phyloP scores from a whole-genome alignment of 148 eudicot species.

The Chenopodium suecicum region DNA sequence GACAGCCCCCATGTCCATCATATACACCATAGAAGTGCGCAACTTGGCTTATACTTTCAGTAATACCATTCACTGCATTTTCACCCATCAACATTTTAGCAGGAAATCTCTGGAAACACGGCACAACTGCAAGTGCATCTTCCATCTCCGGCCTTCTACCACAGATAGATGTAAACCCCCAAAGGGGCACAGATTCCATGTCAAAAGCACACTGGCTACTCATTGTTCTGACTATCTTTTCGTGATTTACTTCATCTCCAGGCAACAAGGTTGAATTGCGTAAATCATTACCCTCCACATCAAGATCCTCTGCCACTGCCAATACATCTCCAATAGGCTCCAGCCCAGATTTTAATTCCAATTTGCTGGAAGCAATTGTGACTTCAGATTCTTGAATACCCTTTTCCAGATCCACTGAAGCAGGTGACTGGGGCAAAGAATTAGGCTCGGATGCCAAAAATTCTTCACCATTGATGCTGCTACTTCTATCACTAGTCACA shows the following conservation, averaged over 20 bases:
- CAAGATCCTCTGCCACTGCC: constrained; percentile 40
- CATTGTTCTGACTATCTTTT: constrained; percentile 36
- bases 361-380: constrained; percentile 26
- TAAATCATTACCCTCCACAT: constrained; percentile 29
- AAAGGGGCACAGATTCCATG: constrained; percentile 41
- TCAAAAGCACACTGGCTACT: constrained; percentile 29
- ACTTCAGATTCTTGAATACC: constrained; percentile 27
- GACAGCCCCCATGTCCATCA: constrained; percentile 67
- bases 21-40: constrained; percentile 55
- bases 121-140: constrained; percentile 46
- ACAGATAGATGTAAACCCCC: constrained; percentile 51
- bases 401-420: constrained; percentile 24
- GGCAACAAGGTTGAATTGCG: constrained; percentile 27
- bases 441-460: constrained; percentile 23
- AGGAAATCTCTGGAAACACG: constrained; percentile 44
- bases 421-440: constrained; percentile 19
- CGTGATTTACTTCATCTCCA: constrained; percentile 33
- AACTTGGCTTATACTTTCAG: constrained; percentile 32
- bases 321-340: constrained; percentile 31
- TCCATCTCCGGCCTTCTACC: constrained; percentile 61
- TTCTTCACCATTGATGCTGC: constrained; percentile 25
- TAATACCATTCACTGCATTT: constrained; percentile 30
- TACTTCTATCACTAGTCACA: constrained; percentile 27
- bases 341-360: constrained; percentile 22
- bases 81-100: constrained; percentile 37